phyloP scores from a whole-genome alignment of 1,139 yeast species.

The Yamadazyma blattariae region DNA sequence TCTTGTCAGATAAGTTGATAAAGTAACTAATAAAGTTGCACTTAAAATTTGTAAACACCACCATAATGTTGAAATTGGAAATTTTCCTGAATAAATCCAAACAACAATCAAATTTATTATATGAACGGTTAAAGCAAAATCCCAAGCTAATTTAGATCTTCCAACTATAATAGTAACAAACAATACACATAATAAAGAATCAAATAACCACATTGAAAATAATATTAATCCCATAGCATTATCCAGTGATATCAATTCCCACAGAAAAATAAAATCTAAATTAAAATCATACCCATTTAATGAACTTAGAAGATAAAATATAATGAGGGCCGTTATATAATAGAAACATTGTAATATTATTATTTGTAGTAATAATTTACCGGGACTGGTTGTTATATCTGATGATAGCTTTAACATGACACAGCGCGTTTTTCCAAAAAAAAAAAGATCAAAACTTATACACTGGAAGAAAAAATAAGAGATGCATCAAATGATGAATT shows the following conservation, averaged over 20 bases:
- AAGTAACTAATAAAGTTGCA: constrained; percentile 62
- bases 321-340: constrained; percentile 57
- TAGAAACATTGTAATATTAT: constrained; percentile 63
- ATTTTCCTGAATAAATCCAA: constrained; percentile 59
- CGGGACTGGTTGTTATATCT: constrained; percentile 26
- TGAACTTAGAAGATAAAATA: constrained; percentile 55
- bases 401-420: constrained; percentile 4
- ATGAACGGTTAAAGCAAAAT: constrained; percentile 88
- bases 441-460: too few species aligned
- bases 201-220: constrained; percentile 74
- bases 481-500: too few species aligned
- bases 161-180: constrained; percentile 88
- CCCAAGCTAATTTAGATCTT: constrained; percentile 91
- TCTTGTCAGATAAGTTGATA: constrained; percentile 84
- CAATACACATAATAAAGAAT: constrained; percentile 71
- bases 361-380: constrained; percentile 52
- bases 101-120: constrained; percentile 71
- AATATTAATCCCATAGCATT: constrained; percentile 80
- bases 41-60: constrained; percentile 77
- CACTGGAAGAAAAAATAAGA: too few species aligned
- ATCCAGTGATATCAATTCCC: constrained; percentile 72
- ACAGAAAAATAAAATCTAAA: constrained; percentile 73
- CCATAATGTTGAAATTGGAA: constrained; percentile 78
- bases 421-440: not conserved
- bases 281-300: constrained; percentile 63